phyloP scores from a whole-genome alignment of 352 stramenopile species.

The Phytophthora cryptogea region DNA sequence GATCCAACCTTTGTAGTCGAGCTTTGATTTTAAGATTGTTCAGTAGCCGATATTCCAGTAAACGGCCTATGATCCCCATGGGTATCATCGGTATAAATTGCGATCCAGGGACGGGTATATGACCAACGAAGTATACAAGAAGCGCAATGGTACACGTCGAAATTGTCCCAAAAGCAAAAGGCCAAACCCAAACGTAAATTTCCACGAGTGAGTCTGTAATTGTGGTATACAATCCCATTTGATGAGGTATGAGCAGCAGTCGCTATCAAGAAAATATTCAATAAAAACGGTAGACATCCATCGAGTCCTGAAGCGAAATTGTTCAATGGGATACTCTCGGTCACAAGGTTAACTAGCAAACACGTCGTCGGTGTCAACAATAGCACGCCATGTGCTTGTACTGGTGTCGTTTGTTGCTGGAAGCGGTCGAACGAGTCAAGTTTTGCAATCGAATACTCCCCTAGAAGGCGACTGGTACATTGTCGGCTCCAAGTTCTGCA shows the following conservation, averaged over 20 bases:
- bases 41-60: not conserved
- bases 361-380: slow-evolving; percentile 22
- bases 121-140: not conserved
- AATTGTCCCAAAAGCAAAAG: not conserved
- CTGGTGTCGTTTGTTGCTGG: not conserved
- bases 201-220: slow-evolving; percentile 16
- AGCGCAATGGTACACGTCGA: not conserved
- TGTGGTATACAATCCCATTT: slow-evolving; percentile 31
- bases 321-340: slow-evolving; percentile 31
- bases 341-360: slow-evolving; percentile 20
- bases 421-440: slow-evolving; percentile 29
- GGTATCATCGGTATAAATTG: slow-evolving; percentile 22
- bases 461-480: slow-evolving; percentile 11
- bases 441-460: slow-evolving; percentile 37
- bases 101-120: slow-evolving; percentile 40
- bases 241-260: slow-evolving; percentile 15
- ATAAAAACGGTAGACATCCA: slow-evolving; percentile 30
- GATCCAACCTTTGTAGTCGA: slow-evolving; percentile 15
- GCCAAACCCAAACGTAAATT: slow-evolving; percentile 10
- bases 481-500: not conserved
- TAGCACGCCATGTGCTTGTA: slow-evolving; percentile 3
- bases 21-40: slow-evolving; percentile 4
- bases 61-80: slow-evolving; percentile 2
- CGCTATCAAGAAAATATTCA: slow-evolving; percentile 23
- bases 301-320: slow-evolving; percentile 19